Conservation (phyloP, 495 filamentous ascomycete genomes). For the Neurospora sp. region DNA sequence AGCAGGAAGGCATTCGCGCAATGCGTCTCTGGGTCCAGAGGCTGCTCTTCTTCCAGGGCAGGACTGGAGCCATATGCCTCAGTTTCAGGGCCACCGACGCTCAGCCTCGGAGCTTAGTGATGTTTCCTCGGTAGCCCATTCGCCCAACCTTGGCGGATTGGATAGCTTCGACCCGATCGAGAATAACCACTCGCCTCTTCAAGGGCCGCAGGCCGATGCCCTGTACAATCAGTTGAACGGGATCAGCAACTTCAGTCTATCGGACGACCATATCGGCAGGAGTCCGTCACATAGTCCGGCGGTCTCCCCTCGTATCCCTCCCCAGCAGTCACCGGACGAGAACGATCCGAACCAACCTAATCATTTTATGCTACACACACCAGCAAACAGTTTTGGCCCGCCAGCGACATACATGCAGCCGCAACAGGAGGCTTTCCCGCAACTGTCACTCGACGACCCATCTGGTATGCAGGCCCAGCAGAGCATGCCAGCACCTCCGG, state of each 20-base stretch:
- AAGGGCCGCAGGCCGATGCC: slow-evolving; percentile 59
- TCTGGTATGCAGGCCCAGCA: slow-evolving; percentile 44
- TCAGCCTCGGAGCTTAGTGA: slow-evolving; percentile 89
- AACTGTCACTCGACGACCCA: slow-evolving; percentile 32
- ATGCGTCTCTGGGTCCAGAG: slow-evolving; percentile 71
- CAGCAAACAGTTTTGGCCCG: slow-evolving; percentile 36
- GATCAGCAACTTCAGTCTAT: slow-evolving; percentile 72
- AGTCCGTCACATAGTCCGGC: slow-evolving; percentile 80
- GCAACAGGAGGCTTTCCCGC: slow-evolving; percentile 47
- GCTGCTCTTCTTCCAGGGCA: slow-evolving; percentile 60
- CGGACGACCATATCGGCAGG: slow-evolving; percentile 53
- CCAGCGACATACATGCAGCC: slow-evolving; percentile 47
- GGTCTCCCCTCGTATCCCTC: slow-evolving; percentile 70
- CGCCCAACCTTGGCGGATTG: slow-evolving; percentile 66
- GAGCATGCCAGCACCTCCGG: slow-evolving; percentile 69
- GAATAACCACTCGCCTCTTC: slow-evolving; percentile 67
- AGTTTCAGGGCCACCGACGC: slow-evolving; percentile 70
- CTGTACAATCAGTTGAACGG: slow-evolving; percentile 70
- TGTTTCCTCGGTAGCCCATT: slow-evolving; percentile 65
- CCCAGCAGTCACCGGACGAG: slow-evolving; percentile 49
- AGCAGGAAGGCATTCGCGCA: slow-evolving; percentile 55
- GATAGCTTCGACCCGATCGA: slow-evolving; percentile 70
- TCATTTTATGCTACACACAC: slow-evolving; percentile 41
- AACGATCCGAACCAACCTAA: slow-evolving; percentile 32
- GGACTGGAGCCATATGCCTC: slow-evolving; percentile 57